Evolutionary conservation across 2,329 filamentous ascomycete species (phyloP), one percentile per base, ranked within the genome.

Genomic region (Diplodia corticola): DNA sequence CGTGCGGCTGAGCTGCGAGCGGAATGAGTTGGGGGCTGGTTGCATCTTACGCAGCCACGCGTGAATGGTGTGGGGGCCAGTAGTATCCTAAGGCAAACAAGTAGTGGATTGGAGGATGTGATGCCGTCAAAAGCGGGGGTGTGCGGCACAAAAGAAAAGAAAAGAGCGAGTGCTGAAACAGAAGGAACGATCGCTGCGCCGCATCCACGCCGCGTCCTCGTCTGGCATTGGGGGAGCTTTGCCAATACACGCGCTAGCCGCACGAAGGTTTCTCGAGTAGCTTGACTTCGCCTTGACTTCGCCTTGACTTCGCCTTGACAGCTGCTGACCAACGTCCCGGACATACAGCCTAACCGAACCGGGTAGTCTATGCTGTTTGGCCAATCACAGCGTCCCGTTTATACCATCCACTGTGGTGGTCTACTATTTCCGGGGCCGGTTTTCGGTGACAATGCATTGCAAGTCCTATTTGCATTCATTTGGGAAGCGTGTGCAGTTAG

Each of bases 251-350:
- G 85, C 0, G 93, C 94, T 5, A 97, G 78, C 15, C 82, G 80
- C 24, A 97, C 88, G 3, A 97, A 83, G 10, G 81, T 81, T 69
- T 88, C 80, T 3, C 95, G 86, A 26, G 90, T 86, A n/a, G 78
- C 75, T n/a, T n/a, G n/a, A n/a, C 2, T 92, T 77, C 10, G 88
- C n/a, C n/a, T n/a, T n/a, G n/a, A n/a, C n/a, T n/a, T n/a, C n/a
- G n/a, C n/a, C n/a, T n/a, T n/a, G n/a, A n/a, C n/a, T n/a, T n/a
- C n/a, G n/a, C n/a, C n/a, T n/a, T n/a, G n/a, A n/a, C n/a, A n/a
- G n/a, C 26, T n/a, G n/a, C 12, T 57, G 33, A 20, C n/a, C 17
- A 5, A 1, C 12, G 9, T 46, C 5, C 1, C 9, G 24, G 9
- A 3, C 15, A 26, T 4, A 4, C 5, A 30, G 9, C 17, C 57